Base-by-base conservation (phyloP, 2,329 filamentous ascomycete species). In the Raffaelea deltoideospora region DNA sequence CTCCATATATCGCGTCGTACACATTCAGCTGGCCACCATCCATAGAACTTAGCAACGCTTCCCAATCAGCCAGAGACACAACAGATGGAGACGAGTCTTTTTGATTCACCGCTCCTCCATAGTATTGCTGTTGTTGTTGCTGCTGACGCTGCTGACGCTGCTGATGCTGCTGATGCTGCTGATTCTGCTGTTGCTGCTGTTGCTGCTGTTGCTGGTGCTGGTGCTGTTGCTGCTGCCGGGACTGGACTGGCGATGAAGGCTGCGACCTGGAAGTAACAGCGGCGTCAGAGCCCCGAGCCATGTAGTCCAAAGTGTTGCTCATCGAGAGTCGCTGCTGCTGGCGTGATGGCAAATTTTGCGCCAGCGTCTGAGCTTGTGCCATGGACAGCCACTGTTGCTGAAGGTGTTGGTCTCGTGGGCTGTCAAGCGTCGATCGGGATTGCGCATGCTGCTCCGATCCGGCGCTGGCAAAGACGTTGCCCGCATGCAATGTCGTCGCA, bases 1-100 rank as follows among this genome's bases (percentile, higher is more conserved):
- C 79, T 27, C 80, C 81, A 46, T 86, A 86, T 38, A 85, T 84
- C 29, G 77, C 78, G 50, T 85, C 79, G 54, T 84, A 90, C n/a
- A 92, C 79, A 50, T 88, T 92, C 37, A 77, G 73, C 45, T 79
- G 70, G 1, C 83, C 83, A 26, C 76, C 76, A 47, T 93, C 85
- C 53, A 93, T 75, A 18, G 78, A 79, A 4, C 79, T 77, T 2
- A 93, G 66, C 1, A 93, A 65, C 2, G 78, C 74, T 53, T 93
- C 85, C 86, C 85, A 93, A 47, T 90, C 83, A 0, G 74, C 65
- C 9, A 76, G 60, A 1, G 75, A 75, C 11, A 78, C 65, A 14
- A 57, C 34, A 1, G 41, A 35, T 2, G 39, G 32, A 9, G 3
- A 53, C 43, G 49, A 45, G 28, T 57, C 46, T 46, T 65, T 62